A percentile compares a stretch with the other conserved stretches of the same genome.
phyloP scores from a whole-genome alignment of 352 stramenopile genomes.

The Salisapilia sapeloensis region DNA sequence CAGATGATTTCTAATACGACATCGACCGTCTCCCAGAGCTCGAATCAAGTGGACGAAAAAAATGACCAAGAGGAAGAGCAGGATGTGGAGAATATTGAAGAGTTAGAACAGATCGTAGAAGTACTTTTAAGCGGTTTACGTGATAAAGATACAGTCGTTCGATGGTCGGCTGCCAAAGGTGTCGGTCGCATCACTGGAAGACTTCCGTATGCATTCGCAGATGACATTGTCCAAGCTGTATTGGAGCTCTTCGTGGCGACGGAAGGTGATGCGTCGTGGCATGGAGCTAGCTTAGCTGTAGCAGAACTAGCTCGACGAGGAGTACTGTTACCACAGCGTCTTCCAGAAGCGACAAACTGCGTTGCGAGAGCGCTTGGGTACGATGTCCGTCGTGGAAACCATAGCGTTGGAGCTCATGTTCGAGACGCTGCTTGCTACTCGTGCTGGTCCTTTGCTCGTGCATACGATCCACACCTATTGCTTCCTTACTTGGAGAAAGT shows the following conservation, averaged over 20 bases:
- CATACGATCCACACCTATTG: slow-evolving; percentile 87
- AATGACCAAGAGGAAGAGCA: slow-evolving; percentile 21
- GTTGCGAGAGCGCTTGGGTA: slow-evolving; percentile 87
- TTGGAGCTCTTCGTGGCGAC: slow-evolving; percentile 87
- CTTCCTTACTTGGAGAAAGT: slow-evolving; percentile 73
- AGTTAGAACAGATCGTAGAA: slow-evolving; percentile 96
- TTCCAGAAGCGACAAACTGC: slow-evolving; percentile 86
- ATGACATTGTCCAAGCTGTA: slow-evolving; percentile 95
- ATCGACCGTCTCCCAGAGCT: not conserved
- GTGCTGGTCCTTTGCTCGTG: slow-evolving; percentile 95
- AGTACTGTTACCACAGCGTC: slow-evolving; percentile 86
- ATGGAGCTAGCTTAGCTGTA: slow-evolving; percentile 93
- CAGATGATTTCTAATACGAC: not conserved
- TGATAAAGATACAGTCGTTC: slow-evolving; percentile 93
- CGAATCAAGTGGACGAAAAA: slow-evolving; percentile 1
- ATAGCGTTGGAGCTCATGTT: slow-evolving; percentile 94
- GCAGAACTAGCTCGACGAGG: slow-evolving; percentile 91
- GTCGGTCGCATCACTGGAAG: slow-evolving; percentile 92
- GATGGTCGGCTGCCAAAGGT: slow-evolving; percentile 98
- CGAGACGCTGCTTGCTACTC: slow-evolving; percentile 96
- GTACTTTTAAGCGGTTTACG: slow-evolving; percentile 72
- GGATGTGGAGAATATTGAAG: slow-evolving; percentile 77
- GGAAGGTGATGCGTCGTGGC: slow-evolving; percentile 91
- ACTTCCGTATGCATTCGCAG: slow-evolving; percentile 86
- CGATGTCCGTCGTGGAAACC: slow-evolving; percentile 87